These are phyloP conservation scores for Coemansia asiatica DNA, from an alignment of 192 early-diverging fungal species.

Conservation along the genomic window DNA sequence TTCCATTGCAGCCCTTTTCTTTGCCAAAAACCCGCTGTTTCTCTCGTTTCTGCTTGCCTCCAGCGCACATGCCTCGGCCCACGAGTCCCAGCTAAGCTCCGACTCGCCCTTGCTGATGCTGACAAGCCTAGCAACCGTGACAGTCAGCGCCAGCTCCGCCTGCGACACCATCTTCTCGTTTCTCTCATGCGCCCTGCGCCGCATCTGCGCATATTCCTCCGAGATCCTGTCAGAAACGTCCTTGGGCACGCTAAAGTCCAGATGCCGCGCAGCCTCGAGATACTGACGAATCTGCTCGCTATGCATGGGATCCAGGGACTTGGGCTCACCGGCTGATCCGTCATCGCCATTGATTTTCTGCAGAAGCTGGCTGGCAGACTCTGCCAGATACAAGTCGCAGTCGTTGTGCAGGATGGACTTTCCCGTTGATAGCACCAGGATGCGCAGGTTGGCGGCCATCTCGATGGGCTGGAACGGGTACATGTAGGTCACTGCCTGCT, in stretches of 20 bases:
- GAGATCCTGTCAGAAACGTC: slow-evolving; percentile 62
- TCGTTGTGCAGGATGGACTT: slow-evolving; percentile 70
- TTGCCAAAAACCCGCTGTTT: slow-evolving; percentile 5
- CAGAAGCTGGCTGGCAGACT: slow-evolving; percentile 23
- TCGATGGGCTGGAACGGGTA: slow-evolving; percentile 73
- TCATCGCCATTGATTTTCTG: slow-evolving; percentile 6
- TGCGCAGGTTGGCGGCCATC: slow-evolving; percentile 65
- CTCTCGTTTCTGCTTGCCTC: slow-evolving; percentile 30
- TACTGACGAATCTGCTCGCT: slow-evolving; percentile 60
- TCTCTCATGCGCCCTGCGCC: slow-evolving; percentile 35
- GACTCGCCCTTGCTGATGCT: slow-evolving; percentile 49
- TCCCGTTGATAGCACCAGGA: slow-evolving; percentile 64
- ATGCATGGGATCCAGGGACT: slow-evolving; percentile 53
- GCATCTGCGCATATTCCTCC: slow-evolving; percentile 40
- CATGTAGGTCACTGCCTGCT: slow-evolving; percentile 65
- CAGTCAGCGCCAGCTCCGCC: slow-evolving; percentile 37
- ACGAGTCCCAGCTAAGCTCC: slow-evolving; percentile 37
- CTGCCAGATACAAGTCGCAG: slow-evolving; percentile 55
- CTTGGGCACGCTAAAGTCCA: slow-evolving; percentile 63
- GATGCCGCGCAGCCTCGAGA: slow-evolving; percentile 54
- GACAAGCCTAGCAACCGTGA: slow-evolving; percentile 48
- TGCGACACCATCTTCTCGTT: slow-evolving; percentile 47
- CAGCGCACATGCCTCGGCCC: slow-evolving; percentile 44
- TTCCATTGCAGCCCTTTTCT: background rate
- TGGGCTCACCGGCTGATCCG: slow-evolving; percentile 4